A percentile compares a stretch with the other conserved stretches of the same genome.
Evolutionary conservation across 352 stramenopile species (phyloP).

Genomic region (Saprolegnia parasitica): DNA sequence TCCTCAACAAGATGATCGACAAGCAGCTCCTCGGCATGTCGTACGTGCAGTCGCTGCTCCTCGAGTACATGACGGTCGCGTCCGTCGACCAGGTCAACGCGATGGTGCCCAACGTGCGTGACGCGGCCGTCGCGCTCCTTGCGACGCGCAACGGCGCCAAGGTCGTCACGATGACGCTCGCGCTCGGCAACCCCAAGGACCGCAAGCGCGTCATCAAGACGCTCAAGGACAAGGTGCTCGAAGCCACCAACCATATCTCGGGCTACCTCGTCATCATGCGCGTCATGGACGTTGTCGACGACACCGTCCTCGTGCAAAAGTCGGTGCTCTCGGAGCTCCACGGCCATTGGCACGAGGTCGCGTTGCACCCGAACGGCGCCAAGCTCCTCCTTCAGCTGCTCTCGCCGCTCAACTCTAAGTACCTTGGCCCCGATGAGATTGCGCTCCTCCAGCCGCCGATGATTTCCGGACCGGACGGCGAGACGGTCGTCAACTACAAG

Average conservation of each 20-base stretch:
- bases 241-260: constrained; percentile 85
- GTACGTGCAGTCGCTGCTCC: constrained; percentile 86
- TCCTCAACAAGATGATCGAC: constrained; percentile 84
- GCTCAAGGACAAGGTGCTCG: constrained; percentile 86
- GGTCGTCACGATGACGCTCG: constrained; percentile 82
- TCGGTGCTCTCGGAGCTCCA: constrained; percentile 79
- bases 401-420: constrained; percentile 76
- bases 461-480: constrained; percentile 51
- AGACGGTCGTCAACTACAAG: constrained; percentile 83
- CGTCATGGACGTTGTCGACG: constrained; percentile 86
- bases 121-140: constrained; percentile 78
- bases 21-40: constrained; percentile 84
- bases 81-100: constrained; percentile 72
- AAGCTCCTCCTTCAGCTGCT: constrained; percentile 80
- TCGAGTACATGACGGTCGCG: constrained; percentile 85
- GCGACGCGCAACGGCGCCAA: constrained; percentile 84
- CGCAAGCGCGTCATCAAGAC: constrained; percentile 89
- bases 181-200: constrained; percentile 80
- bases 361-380: constrained; percentile 63
- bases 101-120: constrained; percentile 82
- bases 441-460: constrained; percentile 65
- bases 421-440: constrained; percentile 76
- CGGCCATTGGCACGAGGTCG: constrained; percentile 62
- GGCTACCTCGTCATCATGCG: constrained; percentile 87
- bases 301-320: constrained; percentile 89